Evolutionary conservation across 116 monocot genomes (phyloP), one percentile per base, ranked within the genome.

Genomic region (Trichopus zeylanicus): DNA sequence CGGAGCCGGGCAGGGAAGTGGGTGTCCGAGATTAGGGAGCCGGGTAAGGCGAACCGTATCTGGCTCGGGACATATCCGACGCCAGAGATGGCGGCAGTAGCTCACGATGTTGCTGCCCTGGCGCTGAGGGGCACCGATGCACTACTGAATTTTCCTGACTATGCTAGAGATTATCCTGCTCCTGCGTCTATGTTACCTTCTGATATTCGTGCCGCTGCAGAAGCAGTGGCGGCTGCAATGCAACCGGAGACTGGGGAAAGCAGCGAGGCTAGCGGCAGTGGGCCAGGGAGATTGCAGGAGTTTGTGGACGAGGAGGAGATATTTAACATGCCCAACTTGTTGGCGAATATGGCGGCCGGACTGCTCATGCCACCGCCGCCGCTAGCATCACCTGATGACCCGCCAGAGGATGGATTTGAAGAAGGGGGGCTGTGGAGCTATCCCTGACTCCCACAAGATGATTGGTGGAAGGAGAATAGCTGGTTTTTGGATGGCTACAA

Each of bases 91-190:
- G 82, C 82, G 6, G 82, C 82, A 21, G 65, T 76, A 5, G 82
- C 82, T 11, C 77, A 82, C 55, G 82, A 82, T 55, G 82, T 84
- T 22, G 83, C 83, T 25, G 83, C 79, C 26, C 53, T 84, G 26
- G 75, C 83, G 4, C 65, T 84, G 11, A 71, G 83, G 48, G 83
- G 83, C 38, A 58, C 68, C 7, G 29, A 63, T 0, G 83, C 78
- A 9, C 77, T 79, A 59, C 79, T 91, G 38, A 91, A 91, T 60
- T 86, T 91, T 38, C 82, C 85, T 3, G 91, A 86, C 67, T 86
- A 79, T 28, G 74, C 82, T 5, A 57, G 74, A 68, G 66, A 48
- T 18, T 63, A 81, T 2, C 67, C 59, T 3, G 59, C 69, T 1
- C 73, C 85, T n/a, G 49, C 23, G 0, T 73, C 75, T n/a, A 30